These are phyloP conservation scores for Hypoxylon sp. DNA, from an alignment of 2,329 filamentous ascomycete species.

Conservation along the genomic window DNA sequence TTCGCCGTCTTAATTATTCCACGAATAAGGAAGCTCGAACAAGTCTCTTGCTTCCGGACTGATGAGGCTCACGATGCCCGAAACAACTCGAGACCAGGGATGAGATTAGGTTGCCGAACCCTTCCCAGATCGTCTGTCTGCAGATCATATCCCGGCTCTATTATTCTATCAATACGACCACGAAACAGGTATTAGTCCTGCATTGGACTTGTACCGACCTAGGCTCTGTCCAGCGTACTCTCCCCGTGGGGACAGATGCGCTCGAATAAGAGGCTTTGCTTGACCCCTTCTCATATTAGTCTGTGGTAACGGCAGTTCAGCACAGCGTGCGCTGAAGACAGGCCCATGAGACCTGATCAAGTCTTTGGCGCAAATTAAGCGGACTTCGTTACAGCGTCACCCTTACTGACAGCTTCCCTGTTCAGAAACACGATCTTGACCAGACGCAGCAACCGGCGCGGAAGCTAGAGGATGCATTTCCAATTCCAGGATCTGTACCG, in stretches of 20 bases:
- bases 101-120: conserved; percentile 2
- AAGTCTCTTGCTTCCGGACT: neutral
- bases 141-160: conserved; percentile 1
- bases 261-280: neutral
- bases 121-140: conserved; percentile 1
- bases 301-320: neutral
- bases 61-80: conserved; percentile 4
- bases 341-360: too few relatives aligned
- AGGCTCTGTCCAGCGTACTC: too few relatives aligned
- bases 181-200: neutral
- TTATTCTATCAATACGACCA: conserved; percentile 2
- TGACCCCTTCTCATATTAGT: neutral
- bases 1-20: neutral
- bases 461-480: neutral
- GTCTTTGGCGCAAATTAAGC: neutral
- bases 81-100: conserved; percentile 10
- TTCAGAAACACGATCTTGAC: neutral
- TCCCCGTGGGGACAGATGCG: neutral
- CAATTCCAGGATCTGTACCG: conserved; percentile 16
- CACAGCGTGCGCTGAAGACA: neutral
- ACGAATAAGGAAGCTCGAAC: conserved; percentile 4
- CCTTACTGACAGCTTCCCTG: neutral
- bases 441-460: neutral
- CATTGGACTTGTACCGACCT: too few relatives aligned
- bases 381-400: neutral